Base-by-base conservation (phyloP, 75 land plant species). In the Pinus tabuliformis region DNA sequence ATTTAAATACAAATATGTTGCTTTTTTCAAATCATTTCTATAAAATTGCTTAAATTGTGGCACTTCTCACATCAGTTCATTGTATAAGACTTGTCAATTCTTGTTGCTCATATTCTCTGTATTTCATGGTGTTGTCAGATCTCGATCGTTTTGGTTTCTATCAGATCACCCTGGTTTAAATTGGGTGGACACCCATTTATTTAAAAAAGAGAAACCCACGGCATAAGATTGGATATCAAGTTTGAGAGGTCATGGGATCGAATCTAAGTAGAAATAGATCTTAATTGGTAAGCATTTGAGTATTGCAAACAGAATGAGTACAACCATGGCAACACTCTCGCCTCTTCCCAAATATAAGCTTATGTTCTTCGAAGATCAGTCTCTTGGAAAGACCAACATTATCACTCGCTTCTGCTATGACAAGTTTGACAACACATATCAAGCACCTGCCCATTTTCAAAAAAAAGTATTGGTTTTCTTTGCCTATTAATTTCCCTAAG, bases 271-370 rank as follows among this genome's bases (percentile, higher is more conserved):
- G 71, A 68, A 39, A 6, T 17, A 68, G 6, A 45, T 45, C 52
- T 45, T 8, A 68, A 37, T 3, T 6, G 45, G 9, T 20, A 5
- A 39, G 5, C n/a, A 3, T 42, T n/a, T 68, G 24, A 42, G 70
- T 4, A 17, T 33, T 7, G 17, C 5, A 39, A 45, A 62, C 11
- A 26, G 26, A 24, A 68, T 36, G 71, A 68, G 49, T 64, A 64
- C 39, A 64, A 17, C 68, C 21, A 88, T 89, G 59, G 88, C 89
- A 13, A 79, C 85, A n/a, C 85, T 88, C 45, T 88, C 89, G 49
- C 89, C 89, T 20, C 76, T 88, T 52, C 88, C 89, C 65, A 88
- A 88, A 74, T 88, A 88, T 72, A 88, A 88, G 82, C 89, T 88
- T 63, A 88, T 88, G 56, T 87, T 87, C 72, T 59, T 87, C 58